Conservation (phyloP, 1,284 basidiomycete genomes). For the Fistulinella staudtii region DNA sequence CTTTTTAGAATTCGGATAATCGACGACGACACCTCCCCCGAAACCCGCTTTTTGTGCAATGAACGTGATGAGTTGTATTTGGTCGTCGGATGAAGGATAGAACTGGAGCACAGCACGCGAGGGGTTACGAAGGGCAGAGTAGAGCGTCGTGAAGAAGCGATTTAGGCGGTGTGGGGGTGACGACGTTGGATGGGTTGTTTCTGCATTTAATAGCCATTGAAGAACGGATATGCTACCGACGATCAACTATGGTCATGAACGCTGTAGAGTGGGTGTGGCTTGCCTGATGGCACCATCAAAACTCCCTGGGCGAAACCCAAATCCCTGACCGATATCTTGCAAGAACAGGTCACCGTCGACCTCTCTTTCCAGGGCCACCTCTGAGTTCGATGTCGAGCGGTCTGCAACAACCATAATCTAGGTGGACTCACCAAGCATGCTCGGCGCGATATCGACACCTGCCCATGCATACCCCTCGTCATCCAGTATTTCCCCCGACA, state of each 20-base stretch:
- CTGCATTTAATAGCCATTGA: slow-evolving; percentile 98
- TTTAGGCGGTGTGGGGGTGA: slow-evolving; percentile 90
- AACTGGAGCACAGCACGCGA: slow-evolving; percentile 95
- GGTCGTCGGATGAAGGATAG: slow-evolving; percentile 93
- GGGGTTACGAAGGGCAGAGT: slow-evolving; percentile 88
- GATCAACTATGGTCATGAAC: not conserved
- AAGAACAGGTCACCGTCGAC: slow-evolving; percentile 92
- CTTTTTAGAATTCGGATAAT: slow-evolving; percentile 96
- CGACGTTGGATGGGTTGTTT: slow-evolving; percentile 85
- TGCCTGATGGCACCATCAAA: slow-evolving; percentile 98
- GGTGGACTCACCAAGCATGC: slow-evolving; percentile 80
- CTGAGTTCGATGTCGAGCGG: slow-evolving; percentile 39
- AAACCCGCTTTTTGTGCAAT: slow-evolving; percentile 95
- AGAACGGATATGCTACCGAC: slow-evolving; percentile 85
- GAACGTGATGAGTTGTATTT: slow-evolving; percentile 91
- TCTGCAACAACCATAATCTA: too few species aligned
- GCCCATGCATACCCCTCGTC: slow-evolving; percentile 95
- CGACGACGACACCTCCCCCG: slow-evolving; percentile 94
- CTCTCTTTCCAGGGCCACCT: slow-evolving; percentile 91
- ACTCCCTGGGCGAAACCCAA: slow-evolving; percentile 92
- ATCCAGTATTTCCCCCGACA: slow-evolving; percentile 96
- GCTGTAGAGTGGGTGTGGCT: slow-evolving; percentile 10
- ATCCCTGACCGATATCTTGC: slow-evolving; percentile 91
- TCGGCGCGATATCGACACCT: slow-evolving; percentile 93
- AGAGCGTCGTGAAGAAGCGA: slow-evolving; percentile 95